Evolutionary conservation across 176 grass and related monocot genomes (phyloP), one percentile per base, ranked within the genome.

Genomic region (Tillandsia leiboldiana): DNA sequence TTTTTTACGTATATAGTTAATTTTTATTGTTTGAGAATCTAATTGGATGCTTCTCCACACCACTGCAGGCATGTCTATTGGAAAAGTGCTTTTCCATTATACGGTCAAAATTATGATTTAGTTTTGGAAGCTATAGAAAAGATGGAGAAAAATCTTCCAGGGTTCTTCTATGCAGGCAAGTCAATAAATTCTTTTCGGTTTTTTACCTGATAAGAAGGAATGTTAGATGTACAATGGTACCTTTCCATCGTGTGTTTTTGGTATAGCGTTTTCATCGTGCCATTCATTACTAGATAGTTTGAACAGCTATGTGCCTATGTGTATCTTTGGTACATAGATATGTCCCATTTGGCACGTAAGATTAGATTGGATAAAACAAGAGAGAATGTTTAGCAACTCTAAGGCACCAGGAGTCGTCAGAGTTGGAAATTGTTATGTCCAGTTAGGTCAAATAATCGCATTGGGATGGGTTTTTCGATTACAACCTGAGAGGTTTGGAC

Each of bases 121-220:
- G 84, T 92, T 62, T 66, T 99, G 77, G 77, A 93, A 79, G 89
- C 87, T 74, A 99, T 99, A 75, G 94, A 83, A 65, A 99, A 90
- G 78, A 90, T 99, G 94, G 89, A 99, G 82, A 78, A 83, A 66
- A 83, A 90, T 63, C 89, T 99, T 61, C 94, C 87, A 22, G 94
- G 94, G 69, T 99, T 99, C 82, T 90, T 99, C 79, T 90, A 92
- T 57, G 94, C 94, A 87, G 94, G 94, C 79, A 99, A 88, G 78
- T 74, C 48, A 78, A 82, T 13, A 66, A 66, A 65, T 27, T 51
- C 11, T 15, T 61, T 64, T 13, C 47, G 1, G 1, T 75, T 7
- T 65, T 75, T 26, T 66, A 1, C 53, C 18, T 51, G 12, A 8
- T 53, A 6, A 2, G 8, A 61, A 49, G 53, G 42, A 26, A 26